A percentile compares a stretch with the other conserved stretches of the same genome.
Evolutionary conservation across 106 monocot species (phyloP).

Genomic region (Acorus gramineus): DNA sequence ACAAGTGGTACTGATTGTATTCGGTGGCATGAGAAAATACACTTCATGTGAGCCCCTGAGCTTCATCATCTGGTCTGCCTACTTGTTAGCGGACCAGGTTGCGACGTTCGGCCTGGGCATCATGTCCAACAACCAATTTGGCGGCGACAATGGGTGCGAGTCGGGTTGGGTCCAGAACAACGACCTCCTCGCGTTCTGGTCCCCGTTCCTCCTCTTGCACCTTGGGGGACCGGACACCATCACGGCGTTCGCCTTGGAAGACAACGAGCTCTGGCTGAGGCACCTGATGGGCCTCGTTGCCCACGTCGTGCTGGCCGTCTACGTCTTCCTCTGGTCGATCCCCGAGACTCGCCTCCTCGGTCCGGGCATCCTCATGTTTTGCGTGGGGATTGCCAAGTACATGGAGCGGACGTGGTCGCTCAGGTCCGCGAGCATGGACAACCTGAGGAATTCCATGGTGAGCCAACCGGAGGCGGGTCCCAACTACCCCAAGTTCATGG

Average conservation of each 20-base stretch:
- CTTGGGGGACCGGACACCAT: too few relatives aligned
- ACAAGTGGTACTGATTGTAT: slow-evolving; percentile 19
- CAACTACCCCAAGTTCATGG: too few relatives aligned
- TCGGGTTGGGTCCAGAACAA: too few relatives aligned
- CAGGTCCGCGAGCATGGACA: neutral
- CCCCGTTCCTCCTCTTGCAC: too few relatives aligned
- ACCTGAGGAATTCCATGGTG: too few relatives aligned
- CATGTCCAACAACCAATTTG: slow-evolving; percentile 6
- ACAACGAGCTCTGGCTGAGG: too few relatives aligned
- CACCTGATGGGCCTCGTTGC: too few relatives aligned
- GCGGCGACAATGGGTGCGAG: too few relatives aligned
- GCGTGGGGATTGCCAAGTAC: slow-evolving; percentile 20
- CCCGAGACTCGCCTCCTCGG: slow-evolving; percentile 3
- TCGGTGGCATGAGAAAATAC: neutral
- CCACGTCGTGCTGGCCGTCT: neutral
- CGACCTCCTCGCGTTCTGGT: too few relatives aligned
- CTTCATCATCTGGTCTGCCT: slow-evolving; percentile 13
- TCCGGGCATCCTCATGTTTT: slow-evolving; percentile 15
- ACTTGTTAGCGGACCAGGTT: slow-evolving; percentile 19
- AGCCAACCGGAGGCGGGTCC: too few relatives aligned
- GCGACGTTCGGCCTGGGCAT: slow-evolving; percentile 16
- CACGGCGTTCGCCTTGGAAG: too few relatives aligned
- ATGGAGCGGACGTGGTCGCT: slow-evolving; percentile 19
- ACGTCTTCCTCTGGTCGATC: slow-evolving; percentile 9
- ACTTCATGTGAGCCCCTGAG: neutral